Conservation (phyloP, 306 rosid species). For the Citrullus amarus region DNA sequence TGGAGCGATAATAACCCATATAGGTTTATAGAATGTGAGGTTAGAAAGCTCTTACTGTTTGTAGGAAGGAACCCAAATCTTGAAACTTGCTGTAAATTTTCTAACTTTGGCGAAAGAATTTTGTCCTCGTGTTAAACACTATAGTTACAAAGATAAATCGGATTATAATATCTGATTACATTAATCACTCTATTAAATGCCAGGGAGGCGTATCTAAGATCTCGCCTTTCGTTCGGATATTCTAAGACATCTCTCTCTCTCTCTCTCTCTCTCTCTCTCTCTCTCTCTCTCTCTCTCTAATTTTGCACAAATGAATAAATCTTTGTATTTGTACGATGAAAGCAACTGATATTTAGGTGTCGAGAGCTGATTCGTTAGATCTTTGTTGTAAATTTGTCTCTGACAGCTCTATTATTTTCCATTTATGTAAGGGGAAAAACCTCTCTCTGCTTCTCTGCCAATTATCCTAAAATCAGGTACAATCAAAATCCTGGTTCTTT, state of each 20-base stretch:
- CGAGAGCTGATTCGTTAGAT: background rate
- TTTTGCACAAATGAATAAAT: background rate
- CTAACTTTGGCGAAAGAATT: background rate
- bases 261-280: background rate
- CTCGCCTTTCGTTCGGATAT: background rate
- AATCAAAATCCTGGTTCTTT: background rate
- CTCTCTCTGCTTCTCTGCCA: background rate
- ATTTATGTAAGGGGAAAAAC: background rate
- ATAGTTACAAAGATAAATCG: background rate
- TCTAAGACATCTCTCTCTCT: background rate
- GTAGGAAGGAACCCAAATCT: background rate
- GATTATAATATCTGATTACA: background rate
- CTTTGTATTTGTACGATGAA: background rate
- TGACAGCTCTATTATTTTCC: background rate
- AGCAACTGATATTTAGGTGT: background rate
- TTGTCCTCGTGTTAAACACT: background rate
- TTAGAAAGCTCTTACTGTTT: background rate
- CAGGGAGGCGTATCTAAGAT: background rate
- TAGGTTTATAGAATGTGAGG: background rate
- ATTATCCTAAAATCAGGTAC: background rate
- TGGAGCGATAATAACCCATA: background rate
- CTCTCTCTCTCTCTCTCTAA: background rate
- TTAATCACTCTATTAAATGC: background rate
- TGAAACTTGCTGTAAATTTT: conserved; percentile 1
- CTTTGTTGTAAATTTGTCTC: background rate